Conservation (phyloP, 495 filamentous ascomycete genomes). For the Aspergillus ostianus region DNA sequence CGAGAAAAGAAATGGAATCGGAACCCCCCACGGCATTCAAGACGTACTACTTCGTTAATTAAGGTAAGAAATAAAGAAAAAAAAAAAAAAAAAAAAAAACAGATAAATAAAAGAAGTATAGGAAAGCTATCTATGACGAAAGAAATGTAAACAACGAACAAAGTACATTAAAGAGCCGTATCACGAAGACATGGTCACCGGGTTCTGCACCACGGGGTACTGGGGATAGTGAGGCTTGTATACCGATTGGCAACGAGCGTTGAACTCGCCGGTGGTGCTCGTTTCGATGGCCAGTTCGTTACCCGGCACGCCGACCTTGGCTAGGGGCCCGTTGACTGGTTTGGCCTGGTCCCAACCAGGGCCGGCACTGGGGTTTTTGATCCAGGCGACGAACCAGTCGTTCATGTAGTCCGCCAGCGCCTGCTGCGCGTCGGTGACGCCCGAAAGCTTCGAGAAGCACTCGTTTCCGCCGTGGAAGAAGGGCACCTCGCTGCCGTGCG, state of each 20-base stretch:
- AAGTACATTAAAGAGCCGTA: not conserved
- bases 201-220: slow-evolving; percentile 25
- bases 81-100: too few species aligned
- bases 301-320: slow-evolving; percentile 22
- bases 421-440: slow-evolving; percentile 22
- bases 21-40: too few species aligned
- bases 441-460: slow-evolving; percentile 21
- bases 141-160: not conserved
- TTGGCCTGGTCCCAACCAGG: slow-evolving; percentile 22
- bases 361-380: slow-evolving; percentile 24
- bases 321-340: slow-evolving; percentile 24
- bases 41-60: too few species aligned
- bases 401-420: slow-evolving; percentile 26
- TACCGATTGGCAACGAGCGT: slow-evolving; percentile 23
- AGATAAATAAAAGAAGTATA: not conserved
- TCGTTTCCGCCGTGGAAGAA: slow-evolving; percentile 32
- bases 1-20: too few species aligned
- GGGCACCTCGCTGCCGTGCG: slow-evolving; percentile 28
- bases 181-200: slow-evolving; percentile 14
- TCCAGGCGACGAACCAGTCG: slow-evolving; percentile 27
- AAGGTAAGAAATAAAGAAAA: too few species aligned
- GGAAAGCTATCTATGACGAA: slow-evolving; percentile 1
- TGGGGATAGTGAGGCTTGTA: slow-evolving; percentile 22
- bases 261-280: slow-evolving; percentile 22
- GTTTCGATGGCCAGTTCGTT: slow-evolving; percentile 21